These are phyloP conservation scores for Mycena venus DNA, from an alignment of 768 basidiomycete species.

Conservation along the genomic window DNA sequence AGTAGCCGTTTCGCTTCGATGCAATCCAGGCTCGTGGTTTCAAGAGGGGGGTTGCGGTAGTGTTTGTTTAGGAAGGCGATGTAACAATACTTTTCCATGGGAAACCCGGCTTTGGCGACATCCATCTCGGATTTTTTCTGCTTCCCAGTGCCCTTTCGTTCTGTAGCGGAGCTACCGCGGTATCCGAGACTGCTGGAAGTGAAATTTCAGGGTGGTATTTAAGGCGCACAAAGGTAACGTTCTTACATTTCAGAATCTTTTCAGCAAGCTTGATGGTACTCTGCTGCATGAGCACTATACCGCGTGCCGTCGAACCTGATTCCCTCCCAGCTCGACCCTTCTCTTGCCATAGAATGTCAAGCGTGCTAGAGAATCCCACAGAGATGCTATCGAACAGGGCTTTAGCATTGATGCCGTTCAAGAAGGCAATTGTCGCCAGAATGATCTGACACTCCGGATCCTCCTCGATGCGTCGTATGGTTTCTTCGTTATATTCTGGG, in stretches of 20 bases:
- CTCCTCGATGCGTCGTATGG: constrained; percentile 11
- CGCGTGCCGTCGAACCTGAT: not conserved
- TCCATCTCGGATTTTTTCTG: no score
- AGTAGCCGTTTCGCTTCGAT: no score
- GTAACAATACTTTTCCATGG: no score
- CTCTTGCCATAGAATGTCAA: no score
- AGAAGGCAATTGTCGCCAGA: constrained; percentile 13
- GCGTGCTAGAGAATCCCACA: not conserved
- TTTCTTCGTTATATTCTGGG: no score
- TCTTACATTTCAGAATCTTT: no score
- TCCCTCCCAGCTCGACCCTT: no score
- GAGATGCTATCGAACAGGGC: not conserved
- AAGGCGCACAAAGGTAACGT: no score
- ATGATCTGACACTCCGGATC: constrained; percentile 11
- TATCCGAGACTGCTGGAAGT: not conserved
- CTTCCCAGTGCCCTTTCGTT: not conserved
- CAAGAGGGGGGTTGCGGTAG: no score
- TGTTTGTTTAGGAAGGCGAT: no score
- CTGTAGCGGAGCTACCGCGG: not conserved
- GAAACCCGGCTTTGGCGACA: no score
- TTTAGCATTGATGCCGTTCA: constrained; percentile 7
- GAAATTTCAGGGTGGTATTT: not conserved
- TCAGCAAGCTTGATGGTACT: not conserved
- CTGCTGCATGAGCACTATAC: not conserved
- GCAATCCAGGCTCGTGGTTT: no score